Conservation (phyloP, 305 asterid species). For the Vinca major region DNA sequence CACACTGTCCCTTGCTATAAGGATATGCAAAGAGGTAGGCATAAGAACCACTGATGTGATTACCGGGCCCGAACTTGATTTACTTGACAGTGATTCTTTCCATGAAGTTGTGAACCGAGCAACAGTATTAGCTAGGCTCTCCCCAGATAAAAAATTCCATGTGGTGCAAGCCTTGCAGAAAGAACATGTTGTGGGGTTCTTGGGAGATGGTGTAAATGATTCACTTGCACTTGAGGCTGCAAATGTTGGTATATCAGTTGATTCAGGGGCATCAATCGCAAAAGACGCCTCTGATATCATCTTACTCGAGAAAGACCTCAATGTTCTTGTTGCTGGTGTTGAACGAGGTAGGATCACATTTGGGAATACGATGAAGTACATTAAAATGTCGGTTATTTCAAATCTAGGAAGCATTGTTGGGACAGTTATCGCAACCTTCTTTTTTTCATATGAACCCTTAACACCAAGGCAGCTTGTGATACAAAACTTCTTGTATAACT, state of each 20-base stretch:
- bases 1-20: slow-evolving; percentile 15
- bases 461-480: slow-evolving; percentile 19
- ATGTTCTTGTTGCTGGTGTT: slow-evolving; percentile 21
- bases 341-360: slow-evolving; percentile 21
- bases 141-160: slow-evolving; percentile 18
- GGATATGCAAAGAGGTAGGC: slow-evolving; percentile 24
- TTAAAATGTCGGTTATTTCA: slow-evolving; percentile 19
- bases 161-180: slow-evolving; percentile 19
- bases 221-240: slow-evolving; percentile 22
- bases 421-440: slow-evolving; percentile 12
- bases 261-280: slow-evolving; percentile 20
- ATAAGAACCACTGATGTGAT: slow-evolving; percentile 16
- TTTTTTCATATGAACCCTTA: slow-evolving; percentile 9
- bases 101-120: slow-evolving; percentile 16
- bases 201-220: slow-evolving; percentile 22
- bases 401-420: slow-evolving; percentile 21
- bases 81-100: slow-evolving; percentile 20
- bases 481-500: slow-evolving; percentile 15
- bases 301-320: slow-evolving; percentile 21
- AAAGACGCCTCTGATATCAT: slow-evolving; percentile 17
- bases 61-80: slow-evolving; percentile 22
- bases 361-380: slow-evolving; percentile 22
- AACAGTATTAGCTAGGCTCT: slow-evolving; percentile 21
- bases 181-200: slow-evolving; percentile 16
- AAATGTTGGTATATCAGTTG: slow-evolving; percentile 22